Evolutionary conservation across 225 moss, liverwort and hornwort genomes (phyloP), one percentile per base, ranked within the genome.

Genomic region (Pleurozium schreberi): DNA sequence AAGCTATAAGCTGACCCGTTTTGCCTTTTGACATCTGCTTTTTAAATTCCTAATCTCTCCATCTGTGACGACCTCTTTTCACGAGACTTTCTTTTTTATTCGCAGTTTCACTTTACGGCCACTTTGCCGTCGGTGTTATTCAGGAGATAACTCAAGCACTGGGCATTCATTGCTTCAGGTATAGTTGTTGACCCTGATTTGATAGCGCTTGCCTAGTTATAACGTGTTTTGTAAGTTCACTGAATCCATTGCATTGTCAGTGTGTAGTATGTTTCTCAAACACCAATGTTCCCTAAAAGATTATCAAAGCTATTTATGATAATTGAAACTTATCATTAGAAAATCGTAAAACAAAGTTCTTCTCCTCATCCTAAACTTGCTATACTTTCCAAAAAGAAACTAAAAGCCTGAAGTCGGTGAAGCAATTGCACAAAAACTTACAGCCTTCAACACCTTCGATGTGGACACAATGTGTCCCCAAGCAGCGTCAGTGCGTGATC

Each of bases 91-190:
- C 77, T 55, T 76, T 81, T 23, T 87, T 78, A 71, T 62, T 33
- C n/a, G 87, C 95, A 98, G 98, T 90, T 91, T 88, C 84, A 22
- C 90, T 97, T 21, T 98, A 98, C 58, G 78, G 95, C 76, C 98
- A 98, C 89, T 98, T 98, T 9, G 97, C 71, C 26, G 90, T 91
- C 21, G 89, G 96, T 82, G 98, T 99, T 57, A 96, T 99, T 84
- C 92, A 96, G 33, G 97, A 99, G 84, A 97, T 97, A 45, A 99
- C 98, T 40, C 88, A 90, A 61, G 97, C 95, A 45, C 95, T 99
- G 52, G 96, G 96, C 80, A 99, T 99, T 62, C 93, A 99, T 88
- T 99, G 98, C 90, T 99, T 99, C 96, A 98, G 93, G 98, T 98
- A 88, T 67, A 31, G 38, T 63, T 89, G 62, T 85, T 52, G 53